Evolutionary conservation across 441 rosid genomes (phyloP).

Genomic region (Kokia cookei): DNA sequence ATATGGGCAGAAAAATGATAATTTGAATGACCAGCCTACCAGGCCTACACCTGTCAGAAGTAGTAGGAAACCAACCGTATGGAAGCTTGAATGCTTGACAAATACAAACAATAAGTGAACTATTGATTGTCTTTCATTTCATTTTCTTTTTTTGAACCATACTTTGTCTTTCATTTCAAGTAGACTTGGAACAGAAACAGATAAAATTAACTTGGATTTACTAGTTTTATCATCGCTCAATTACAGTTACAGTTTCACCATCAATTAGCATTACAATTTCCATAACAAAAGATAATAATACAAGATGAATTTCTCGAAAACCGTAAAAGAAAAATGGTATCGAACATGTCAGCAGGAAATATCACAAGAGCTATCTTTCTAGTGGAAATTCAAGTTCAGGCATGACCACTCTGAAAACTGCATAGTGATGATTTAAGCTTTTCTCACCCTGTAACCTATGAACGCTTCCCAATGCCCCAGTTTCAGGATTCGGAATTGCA

Average conservation of each 20-base stretch:
- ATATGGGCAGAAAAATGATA: too few relatives aligned
- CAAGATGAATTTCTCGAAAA: neutral
- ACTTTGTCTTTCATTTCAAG: too few relatives aligned
- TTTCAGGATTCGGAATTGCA: slow-evolving; percentile 58
- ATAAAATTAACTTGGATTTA: neutral
- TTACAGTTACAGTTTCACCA: neutral
- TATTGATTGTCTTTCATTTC: too few relatives aligned
- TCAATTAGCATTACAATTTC: neutral
- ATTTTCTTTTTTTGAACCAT: too few relatives aligned
- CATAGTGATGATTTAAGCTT: slow-evolving; percentile 93
- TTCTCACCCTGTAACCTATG: slow-evolving; percentile 85
- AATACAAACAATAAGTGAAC: too few relatives aligned
- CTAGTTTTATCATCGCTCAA: neutral
- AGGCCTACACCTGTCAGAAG: too few relatives aligned
- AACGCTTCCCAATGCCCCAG: slow-evolving; percentile 72
- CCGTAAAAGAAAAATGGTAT: neutral
- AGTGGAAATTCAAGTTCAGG: slow-evolving; percentile 17
- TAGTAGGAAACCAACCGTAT: too few relatives aligned
- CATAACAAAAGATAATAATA: neutral
- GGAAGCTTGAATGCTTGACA: too few relatives aligned
- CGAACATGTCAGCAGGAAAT: neutral
- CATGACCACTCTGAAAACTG: slow-evolving; percentile 69
- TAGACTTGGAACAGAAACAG: neutral
- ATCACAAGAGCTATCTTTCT: neutral
- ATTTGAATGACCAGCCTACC: too few relatives aligned